Percentiles rank a stretch among this genome's conserved stretches.
Conservation (phyloP, 1,284 basidiomycete species). For the Anthracocystis walkeri region DNA sequence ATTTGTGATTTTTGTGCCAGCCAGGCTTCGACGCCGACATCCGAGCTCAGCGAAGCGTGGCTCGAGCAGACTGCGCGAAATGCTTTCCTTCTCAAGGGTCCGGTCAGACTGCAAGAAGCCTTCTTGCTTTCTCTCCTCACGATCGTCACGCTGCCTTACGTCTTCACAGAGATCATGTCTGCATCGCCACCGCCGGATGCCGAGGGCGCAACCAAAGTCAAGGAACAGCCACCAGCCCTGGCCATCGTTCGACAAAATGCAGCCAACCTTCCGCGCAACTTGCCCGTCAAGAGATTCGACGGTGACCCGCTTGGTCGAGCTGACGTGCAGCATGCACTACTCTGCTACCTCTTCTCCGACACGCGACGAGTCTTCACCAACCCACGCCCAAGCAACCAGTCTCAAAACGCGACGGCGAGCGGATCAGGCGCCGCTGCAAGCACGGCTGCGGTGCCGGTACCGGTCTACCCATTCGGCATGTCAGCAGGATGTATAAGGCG, state of each 20-base stretch:
- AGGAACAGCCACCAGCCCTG: conserved; percentile 20
- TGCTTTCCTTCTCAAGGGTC: conserved; percentile 10
- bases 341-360: conserved; percentile 82
- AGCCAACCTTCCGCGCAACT: conserved; percentile 57
- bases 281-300: conserved; percentile 67
- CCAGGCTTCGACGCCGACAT: conserved; percentile 7
- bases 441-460: conserved; percentile 36
- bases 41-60: conserved; percentile 22
- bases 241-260: conserved; percentile 39
- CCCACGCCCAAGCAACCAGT: conserved; percentile 66
- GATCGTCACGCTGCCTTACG: background rate
- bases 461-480: conserved; percentile 64
- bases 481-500: conserved; percentile 58
- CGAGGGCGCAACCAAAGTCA: conserved; percentile 12
- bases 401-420: conserved; percentile 32
- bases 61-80: conserved; percentile 32
- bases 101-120: background rate
- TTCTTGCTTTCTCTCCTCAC: background rate
- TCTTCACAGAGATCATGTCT: conserved; percentile 11
- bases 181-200: conserved; percentile 23
- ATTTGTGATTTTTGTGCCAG: background rate
- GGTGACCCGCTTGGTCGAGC: conserved; percentile 62
- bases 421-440: conserved; percentile 22
- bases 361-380: conserved; percentile 79
- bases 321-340: conserved; percentile 87